Conservation (phyloP, 768 basidiomycete genomes). For the Amanita exitialis region DNA sequence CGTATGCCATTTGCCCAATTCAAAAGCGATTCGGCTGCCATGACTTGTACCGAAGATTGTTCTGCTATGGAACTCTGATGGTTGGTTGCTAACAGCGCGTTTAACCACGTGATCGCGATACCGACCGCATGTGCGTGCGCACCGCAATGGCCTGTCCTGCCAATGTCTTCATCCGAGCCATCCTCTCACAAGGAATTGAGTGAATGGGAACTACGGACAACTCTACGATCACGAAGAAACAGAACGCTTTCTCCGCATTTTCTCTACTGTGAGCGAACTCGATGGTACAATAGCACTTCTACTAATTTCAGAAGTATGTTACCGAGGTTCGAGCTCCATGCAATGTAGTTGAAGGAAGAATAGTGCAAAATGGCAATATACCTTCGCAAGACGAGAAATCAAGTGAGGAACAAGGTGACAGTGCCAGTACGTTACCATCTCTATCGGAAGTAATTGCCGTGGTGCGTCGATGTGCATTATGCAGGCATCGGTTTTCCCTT, state of each 20-base stretch:
- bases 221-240: constrained; percentile 59
- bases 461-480: neutral
- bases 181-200: constrained; percentile 23
- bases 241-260: constrained; percentile 47
- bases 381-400: neutral
- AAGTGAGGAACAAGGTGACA: neutral
- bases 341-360: constrained; percentile 9
- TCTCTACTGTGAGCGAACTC: constrained; percentile 40
- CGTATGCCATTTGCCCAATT: constrained; percentile 64
- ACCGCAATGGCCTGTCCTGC: neutral
- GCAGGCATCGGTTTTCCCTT: neutral
- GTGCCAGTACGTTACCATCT: neutral
- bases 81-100: constrained; percentile 5
- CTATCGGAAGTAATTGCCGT: neutral
- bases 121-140: neutral
- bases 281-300: neutral
- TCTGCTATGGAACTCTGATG: neutral
- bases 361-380: neutral
- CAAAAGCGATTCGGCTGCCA: constrained; percentile 44
- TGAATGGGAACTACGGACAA: constrained; percentile 44
- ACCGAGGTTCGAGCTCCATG: constrained; percentile 38
- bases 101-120: constrained; percentile 9
- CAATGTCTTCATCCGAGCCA: neutral
- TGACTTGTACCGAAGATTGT: constrained; percentile 12
- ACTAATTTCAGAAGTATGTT: constrained; percentile 34